These are phyloP conservation scores for Colletotrichum orbiculare DNA, from an alignment of 2,329 filamentous ascomycete genomes.

Conservation along the genomic window DNA sequence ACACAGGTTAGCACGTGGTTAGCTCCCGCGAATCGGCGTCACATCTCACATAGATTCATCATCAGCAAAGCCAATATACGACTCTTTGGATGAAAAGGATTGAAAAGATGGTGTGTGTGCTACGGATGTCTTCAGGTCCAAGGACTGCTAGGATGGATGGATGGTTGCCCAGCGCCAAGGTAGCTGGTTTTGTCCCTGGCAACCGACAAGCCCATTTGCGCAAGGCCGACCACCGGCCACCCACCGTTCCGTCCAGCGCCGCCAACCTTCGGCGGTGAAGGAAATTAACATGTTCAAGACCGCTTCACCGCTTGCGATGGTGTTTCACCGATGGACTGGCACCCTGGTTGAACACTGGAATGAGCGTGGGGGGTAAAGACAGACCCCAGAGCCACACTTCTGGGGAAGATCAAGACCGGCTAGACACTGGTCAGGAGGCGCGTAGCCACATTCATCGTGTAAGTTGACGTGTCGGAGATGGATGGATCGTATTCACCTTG, in stretches of 20 bases:
- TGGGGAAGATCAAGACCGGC: constrained; percentile 5
- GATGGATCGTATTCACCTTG: background rate
- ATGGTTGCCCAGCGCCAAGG: background rate
- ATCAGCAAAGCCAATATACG: background rate
- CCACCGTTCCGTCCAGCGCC: background rate
- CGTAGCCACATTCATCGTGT: too few species aligned
- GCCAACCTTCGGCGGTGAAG: constrained; percentile 22
- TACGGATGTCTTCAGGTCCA: too few species aligned
- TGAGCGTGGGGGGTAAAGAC: constrained; percentile 20
- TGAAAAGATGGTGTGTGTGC: constrained; percentile 1
- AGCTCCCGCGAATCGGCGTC: constrained; percentile 7
- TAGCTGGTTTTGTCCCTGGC: constrained; percentile 1
- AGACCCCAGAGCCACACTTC: constrained; percentile 12
- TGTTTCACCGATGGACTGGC: constrained; percentile 31
- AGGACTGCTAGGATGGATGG: background rate
- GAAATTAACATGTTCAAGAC: constrained; percentile 1
- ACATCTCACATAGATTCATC: constrained; percentile 3
- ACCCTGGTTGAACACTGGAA: constrained; percentile 17
- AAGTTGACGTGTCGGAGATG: too few species aligned
- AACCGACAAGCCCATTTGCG: background rate
- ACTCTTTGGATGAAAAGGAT: background rate
- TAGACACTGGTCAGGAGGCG: too few species aligned
- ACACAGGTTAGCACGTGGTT: background rate
- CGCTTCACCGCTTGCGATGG: constrained; percentile 33
- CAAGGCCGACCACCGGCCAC: constrained; percentile 17